A percentile compares a stretch with the other conserved stretches of the same genome.
Evolutionary conservation across 2,329 filamentous ascomycete species (phyloP).

Genomic region (Scolecobasidium constrictum): DNA sequence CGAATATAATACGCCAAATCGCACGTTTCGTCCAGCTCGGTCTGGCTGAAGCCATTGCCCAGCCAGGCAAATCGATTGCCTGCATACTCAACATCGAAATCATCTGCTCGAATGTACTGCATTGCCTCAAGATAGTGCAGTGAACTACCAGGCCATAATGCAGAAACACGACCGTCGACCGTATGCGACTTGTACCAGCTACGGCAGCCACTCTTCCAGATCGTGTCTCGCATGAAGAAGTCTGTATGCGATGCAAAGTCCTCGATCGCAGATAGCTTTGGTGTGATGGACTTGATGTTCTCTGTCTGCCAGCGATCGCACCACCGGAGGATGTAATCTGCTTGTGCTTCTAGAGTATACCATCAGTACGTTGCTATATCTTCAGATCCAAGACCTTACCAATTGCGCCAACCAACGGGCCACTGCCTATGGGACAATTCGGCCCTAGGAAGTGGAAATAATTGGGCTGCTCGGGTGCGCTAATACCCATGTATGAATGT

Average conservation of each 20-base stretch:
- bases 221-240: constrained; percentile 37
- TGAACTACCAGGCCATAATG: constrained; percentile 38
- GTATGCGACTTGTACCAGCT: constrained; percentile 35
- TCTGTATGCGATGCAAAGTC: constrained; percentile 29
- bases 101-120: neutral
- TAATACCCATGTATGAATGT: constrained; percentile 31
- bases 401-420: constrained; percentile 31
- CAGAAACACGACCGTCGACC: constrained; percentile 22
- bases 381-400: constrained; percentile 24
- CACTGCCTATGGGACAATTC: constrained; percentile 33
- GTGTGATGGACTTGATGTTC: constrained; percentile 29
- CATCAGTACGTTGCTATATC: too few species aligned
- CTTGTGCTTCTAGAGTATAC: neutral
- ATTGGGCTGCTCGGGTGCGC: constrained; percentile 32
- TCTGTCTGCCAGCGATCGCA: constrained; percentile 30
- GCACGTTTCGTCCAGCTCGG: too few species aligned
- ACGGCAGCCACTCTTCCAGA: constrained; percentile 23
- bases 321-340: constrained; percentile 32
- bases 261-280: constrained; percentile 19
- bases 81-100: too few species aligned
- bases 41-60: too few species aligned
- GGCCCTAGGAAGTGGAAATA: constrained; percentile 15
- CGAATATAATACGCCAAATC: too few species aligned
- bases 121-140: constrained; percentile 37
- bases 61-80: too few species aligned